A percentile compares a stretch with the other conserved stretches of the same genome.
These are phyloP conservation scores for Neonectria neomacrospora DNA, from an alignment of 2,329 filamentous ascomycete genomes.

Conservation along the genomic window DNA sequence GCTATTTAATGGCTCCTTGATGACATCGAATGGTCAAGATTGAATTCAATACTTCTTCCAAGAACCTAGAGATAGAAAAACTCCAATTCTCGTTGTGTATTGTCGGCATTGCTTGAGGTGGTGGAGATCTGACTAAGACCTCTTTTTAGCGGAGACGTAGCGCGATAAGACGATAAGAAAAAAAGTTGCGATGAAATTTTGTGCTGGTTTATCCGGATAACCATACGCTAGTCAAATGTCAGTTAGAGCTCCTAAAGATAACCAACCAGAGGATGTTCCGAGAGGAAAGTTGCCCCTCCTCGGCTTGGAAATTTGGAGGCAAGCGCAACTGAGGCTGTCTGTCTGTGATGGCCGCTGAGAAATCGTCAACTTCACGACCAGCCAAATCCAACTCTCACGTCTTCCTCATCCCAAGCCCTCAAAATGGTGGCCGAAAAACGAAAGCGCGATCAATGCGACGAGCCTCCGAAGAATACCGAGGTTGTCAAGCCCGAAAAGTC, in stretches of 20 bases:
- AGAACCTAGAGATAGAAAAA: not conserved
- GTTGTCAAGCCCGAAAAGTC: slow-evolving; percentile 45
- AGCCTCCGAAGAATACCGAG: slow-evolving; percentile 51
- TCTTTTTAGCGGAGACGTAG: slow-evolving; percentile 19
- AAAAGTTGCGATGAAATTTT: slow-evolving; percentile 37
- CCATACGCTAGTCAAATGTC: not conserved
- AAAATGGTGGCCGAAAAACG: slow-evolving; percentile 57
- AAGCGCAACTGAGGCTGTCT: slow-evolving; percentile 33
- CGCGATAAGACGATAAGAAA: slow-evolving; percentile 41
- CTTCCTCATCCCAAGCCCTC: slow-evolving; percentile 23
- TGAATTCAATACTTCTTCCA: not conserved
- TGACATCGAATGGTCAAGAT: not conserved
- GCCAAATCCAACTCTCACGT: not conserved
- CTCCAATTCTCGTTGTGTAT: no score
- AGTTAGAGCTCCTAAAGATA: fast-evolving
- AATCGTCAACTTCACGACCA: slow-evolving; percentile 33
- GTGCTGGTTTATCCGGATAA: slow-evolving; percentile 34
- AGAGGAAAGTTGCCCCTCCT: slow-evolving; percentile 39
- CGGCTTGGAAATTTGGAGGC: slow-evolving; percentile 43
- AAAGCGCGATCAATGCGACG: slow-evolving; percentile 68
- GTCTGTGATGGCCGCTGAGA: slow-evolving; percentile 35
- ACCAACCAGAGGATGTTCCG: slow-evolving; percentile 37
- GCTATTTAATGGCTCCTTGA: not conserved
- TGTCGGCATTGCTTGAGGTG: not conserved
- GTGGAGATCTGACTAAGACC: not conserved